Percentiles rank a stretch among this genome's conserved stretches.
Evolutionary conservation across 441 rosid species (phyloP).

Genomic region (Capsella rubella): DNA sequence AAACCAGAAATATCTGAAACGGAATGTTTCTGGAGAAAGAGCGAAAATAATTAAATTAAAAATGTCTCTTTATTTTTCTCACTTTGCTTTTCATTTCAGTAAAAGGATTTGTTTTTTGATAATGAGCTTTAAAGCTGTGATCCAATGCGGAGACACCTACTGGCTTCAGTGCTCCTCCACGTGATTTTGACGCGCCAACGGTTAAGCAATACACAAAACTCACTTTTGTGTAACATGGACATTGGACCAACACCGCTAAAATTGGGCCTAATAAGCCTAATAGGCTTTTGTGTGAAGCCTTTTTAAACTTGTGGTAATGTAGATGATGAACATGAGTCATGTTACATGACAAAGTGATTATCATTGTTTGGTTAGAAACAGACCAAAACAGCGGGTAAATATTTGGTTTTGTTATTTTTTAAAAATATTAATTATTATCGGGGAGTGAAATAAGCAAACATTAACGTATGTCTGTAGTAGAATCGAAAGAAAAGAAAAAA

Average conservation of each 20-base stretch:
- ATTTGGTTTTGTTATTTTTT: constrained; percentile 3
- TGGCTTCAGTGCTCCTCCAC: background rate
- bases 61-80: constrained; percentile 10
- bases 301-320: background rate
- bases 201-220: background rate
- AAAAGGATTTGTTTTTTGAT: constrained; percentile 19
- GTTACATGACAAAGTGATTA: constrained; percentile 30
- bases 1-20: constrained; percentile 44
- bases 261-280: background rate
- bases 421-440: constrained; percentile 19
- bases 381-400: constrained; percentile 34
- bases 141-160: constrained; percentile 23
- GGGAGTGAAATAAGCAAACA: constrained; percentile 48
- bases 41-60: constrained; percentile 30
- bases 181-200: constrained; percentile 38
- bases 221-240: background rate
- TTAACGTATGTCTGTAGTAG: constrained; percentile 51
- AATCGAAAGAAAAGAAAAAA: constrained; percentile 25
- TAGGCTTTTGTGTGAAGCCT: background rate
- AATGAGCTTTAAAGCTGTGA: constrained; percentile 9
- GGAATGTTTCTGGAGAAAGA: constrained; percentile 45
- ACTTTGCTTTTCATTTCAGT: constrained; percentile 43
- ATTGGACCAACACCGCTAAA: background rate
- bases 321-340: constrained; percentile 11
- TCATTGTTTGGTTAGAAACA: constrained; percentile 45